phyloP scores from a whole-genome alignment of 768 basidiomycete species.

The Kwoniella europaea region DNA sequence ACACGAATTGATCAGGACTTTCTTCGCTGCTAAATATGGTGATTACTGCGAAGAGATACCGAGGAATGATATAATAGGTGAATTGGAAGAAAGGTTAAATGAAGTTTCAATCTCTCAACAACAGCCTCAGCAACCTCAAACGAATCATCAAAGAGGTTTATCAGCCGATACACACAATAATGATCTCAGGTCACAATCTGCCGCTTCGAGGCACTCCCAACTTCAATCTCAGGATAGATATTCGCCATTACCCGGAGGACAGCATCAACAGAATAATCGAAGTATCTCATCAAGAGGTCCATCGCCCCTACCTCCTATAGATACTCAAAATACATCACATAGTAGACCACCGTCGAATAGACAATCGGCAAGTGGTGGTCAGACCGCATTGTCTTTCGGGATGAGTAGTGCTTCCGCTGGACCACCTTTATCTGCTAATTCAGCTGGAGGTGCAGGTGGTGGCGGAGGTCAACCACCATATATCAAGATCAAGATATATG shows the following conservation, averaged over 20 bases:
- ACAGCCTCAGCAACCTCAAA: background rate
- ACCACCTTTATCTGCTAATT: background rate
- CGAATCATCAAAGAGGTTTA: constrained; percentile 15
- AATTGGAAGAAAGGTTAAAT: constrained; percentile 49
- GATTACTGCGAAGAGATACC: constrained; percentile 75
- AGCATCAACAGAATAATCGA: constrained; percentile 19
- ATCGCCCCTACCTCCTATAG: constrained; percentile 41
- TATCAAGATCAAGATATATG: constrained; percentile 98
- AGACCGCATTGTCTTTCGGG: constrained; percentile 14
- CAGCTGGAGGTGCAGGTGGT: constrained; percentile 1
- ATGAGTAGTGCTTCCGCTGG: background rate
- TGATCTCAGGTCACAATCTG: constrained; percentile 32
- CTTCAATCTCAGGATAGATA: constrained; percentile 22
- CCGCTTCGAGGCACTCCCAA: constrained; percentile 31
- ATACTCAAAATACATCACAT: constrained; percentile 24
- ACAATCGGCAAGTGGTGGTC: constrained; percentile 10
- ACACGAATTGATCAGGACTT: constrained; percentile 76
- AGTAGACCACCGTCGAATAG: constrained; percentile 14
- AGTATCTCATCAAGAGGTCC: constrained; percentile 33
- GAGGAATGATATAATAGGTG: constrained; percentile 58
- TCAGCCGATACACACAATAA: constrained; percentile 1
- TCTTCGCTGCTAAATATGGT: constrained; percentile 82
- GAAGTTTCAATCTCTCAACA: constrained; percentile 29
- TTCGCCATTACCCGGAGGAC: constrained; percentile 13
- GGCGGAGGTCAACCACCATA: constrained; percentile 65